Percentiles rank a stretch among this genome's conserved stretches.
These are phyloP conservation scores for Papilionanthe hybrid DNA, from an alignment of 116 monocot genomes.

Conservation along the genomic window DNA sequence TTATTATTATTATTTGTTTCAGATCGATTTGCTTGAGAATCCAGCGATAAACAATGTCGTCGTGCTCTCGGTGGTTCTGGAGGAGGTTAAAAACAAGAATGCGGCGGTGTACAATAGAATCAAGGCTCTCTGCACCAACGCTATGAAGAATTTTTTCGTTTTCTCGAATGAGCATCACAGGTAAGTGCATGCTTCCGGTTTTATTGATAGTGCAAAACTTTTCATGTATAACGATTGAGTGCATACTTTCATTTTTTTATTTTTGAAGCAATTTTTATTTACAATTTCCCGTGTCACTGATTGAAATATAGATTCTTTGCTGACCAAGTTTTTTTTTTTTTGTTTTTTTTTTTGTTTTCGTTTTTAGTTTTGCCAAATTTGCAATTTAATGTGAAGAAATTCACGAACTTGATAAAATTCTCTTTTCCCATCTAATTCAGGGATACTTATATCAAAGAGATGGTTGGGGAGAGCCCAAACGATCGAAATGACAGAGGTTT, in stretches of 20 bases:
- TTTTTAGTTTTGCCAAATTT: neutral
- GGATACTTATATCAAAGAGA: conserved; percentile 79
- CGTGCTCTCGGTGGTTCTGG: conserved; percentile 70
- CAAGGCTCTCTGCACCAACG: conserved; percentile 60
- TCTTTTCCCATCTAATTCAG: conserved; percentile 20
- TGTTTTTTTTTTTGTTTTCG: neutral
- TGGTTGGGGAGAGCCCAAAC: conserved; percentile 91
- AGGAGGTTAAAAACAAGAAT: conserved; percentile 94
- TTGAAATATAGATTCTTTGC: neutral
- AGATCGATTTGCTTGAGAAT: conserved; percentile 98
- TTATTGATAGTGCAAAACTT: neutral
- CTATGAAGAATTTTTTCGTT: conserved; percentile 55
- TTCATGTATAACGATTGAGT: neutral
- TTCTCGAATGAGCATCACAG: conserved; percentile 88
- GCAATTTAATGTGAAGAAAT: neutral
- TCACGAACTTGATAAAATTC: neutral
- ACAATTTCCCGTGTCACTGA: neutral
- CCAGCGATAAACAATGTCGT: conserved; percentile 74
- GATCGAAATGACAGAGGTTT: conserved; percentile 94
- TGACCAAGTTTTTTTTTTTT: neutral
- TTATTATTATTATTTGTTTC: neutral
- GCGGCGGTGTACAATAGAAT: conserved; percentile 65
- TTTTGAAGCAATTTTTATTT: neutral
- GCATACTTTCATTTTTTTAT: neutral
- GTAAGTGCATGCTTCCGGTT: conserved; percentile 23